phyloP scores from a whole-genome alignment of 768 basidiomycete species.

The Terana coerulea region DNA sequence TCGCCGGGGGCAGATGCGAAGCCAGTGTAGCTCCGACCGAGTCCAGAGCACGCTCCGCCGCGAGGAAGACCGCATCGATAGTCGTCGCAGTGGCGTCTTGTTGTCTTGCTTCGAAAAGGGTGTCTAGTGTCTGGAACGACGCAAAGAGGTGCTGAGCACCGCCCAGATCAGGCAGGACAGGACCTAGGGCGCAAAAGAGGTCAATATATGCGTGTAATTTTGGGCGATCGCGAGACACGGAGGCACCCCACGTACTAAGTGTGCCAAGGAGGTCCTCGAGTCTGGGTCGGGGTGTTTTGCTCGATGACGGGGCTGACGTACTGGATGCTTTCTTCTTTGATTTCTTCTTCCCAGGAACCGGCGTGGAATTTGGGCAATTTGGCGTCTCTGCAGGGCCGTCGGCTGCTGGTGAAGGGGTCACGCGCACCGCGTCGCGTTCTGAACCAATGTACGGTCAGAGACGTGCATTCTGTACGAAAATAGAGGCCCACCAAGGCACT shows the following conservation, averaged over 20 bases:
- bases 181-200: too few species aligned
- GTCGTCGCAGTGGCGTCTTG: background rate
- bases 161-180: background rate
- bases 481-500: background rate
- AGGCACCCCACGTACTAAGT: too few species aligned
- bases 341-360: constrained; percentile 2
- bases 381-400: background rate
- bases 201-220: too few species aligned
- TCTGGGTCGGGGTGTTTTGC: too few species aligned
- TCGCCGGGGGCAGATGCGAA: background rate
- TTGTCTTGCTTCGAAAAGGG: background rate
- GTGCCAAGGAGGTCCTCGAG: too few species aligned
- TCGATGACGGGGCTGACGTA: too few species aligned
- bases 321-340: background rate
- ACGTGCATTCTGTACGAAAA: background rate
- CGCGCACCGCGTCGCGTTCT: constrained; percentile 3
- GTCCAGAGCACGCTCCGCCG: background rate
- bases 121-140: constrained; percentile 2
- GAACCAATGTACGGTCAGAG: background rate
- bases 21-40: background rate
- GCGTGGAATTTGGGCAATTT: background rate
- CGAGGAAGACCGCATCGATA: background rate
- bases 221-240: too few species aligned
- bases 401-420: background rate
- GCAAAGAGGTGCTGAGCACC: background rate